Evolutionary conservation across 306 rosid species (phyloP), one percentile per base, ranked within the genome.

Genomic region (Rubus idaeus): DNA sequence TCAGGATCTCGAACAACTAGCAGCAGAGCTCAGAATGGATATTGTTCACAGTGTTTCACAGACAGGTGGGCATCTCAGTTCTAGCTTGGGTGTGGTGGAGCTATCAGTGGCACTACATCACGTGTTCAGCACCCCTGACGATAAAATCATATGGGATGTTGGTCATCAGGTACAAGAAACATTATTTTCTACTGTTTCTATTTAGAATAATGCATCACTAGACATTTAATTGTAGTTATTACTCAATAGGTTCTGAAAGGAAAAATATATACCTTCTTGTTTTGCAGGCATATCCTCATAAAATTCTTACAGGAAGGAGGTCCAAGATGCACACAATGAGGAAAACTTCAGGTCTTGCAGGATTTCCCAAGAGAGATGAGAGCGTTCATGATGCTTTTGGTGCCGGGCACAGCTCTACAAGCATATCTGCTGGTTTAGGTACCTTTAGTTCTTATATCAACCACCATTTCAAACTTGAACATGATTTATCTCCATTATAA

Each of bases 381-480:
- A 95, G 98, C 30, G 40, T 78, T 84, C 76, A 95, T 75, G 98
- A 95, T 78, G 96, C 98, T 83, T 95, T 95, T 74, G 98, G 98
- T 0, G 96, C 71, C 13, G 97, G 97, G 0, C 97, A 95, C 75
- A 95, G 98, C 75, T 95, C 97, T 53, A 95, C 98, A 44, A 95
- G 98, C 84, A 92, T 95, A 77, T 95, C 98, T 49, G 98, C 98
- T 12, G 98, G 93, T 74, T 96, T 95, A 77, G 98, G 97, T 92
- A 82, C 66, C 75, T 57, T 9, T 79, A 67, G 17, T 1, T 10
- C 0, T n/a, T 26, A 40, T 11, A 76, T 79, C 30, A 8, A 70
- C 64, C 35, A 52, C 30, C 75, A 50, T 13, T 50, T 40, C 40
- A 13, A 39, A 6, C 9, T 71, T 73, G 41, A 21, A 50, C 2